Base-by-base conservation (phyloP, 31 red algal genomes). In the Porphyra umbilicalis region DNA sequence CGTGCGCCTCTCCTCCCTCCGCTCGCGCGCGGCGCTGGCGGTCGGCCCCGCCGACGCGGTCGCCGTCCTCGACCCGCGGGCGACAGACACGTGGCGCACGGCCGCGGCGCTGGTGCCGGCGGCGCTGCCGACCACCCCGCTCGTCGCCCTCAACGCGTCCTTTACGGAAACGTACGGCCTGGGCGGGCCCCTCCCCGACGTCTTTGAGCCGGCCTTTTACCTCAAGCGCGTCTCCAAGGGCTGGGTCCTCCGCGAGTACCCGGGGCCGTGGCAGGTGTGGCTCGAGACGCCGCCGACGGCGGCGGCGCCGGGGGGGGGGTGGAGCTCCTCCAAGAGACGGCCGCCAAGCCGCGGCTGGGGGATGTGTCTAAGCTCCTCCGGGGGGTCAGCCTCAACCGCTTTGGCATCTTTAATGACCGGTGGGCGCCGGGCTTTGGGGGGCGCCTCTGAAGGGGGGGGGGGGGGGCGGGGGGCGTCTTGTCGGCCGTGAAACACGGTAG, bases 161-260 rank as follows among this genome's bases (percentile, higher is more conserved):
- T 93, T 93, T 75, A 93, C 83, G 39, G 91, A 93, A 68, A 93
- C 81, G 36, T 93, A 93, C 76, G 91, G 86, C 20, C 79, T 93
- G 32, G 85, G 79, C 10, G 91, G 91, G n/a, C 91, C 91, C 39
- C 76, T 39, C 75, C 76, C 87, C 68, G 80, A 89, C 35, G 86
- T 78, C 14, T 83, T 83, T 32, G 76, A 86, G 75, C 76, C 80
- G 9, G 92, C 75, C 16, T 94, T 89, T 80, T 89, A 87, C 68
- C 82, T 94, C 82, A 94, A 94, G 67, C 79, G 92, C 74, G 84
- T 94, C 16, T 87, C 92, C 10, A 86, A 84, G 77, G 92, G 92
- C 7, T 94, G 87, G 40, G 81, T 87, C 10, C 89, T 87, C 76
- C 78, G 67, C 16, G 57, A 80, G 29, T 94, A 83, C 39, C 92